Evolutionary conservation across 768 basidiomycete genomes (phyloP).

Genomic region (Leccinum longicurvipes): DNA sequence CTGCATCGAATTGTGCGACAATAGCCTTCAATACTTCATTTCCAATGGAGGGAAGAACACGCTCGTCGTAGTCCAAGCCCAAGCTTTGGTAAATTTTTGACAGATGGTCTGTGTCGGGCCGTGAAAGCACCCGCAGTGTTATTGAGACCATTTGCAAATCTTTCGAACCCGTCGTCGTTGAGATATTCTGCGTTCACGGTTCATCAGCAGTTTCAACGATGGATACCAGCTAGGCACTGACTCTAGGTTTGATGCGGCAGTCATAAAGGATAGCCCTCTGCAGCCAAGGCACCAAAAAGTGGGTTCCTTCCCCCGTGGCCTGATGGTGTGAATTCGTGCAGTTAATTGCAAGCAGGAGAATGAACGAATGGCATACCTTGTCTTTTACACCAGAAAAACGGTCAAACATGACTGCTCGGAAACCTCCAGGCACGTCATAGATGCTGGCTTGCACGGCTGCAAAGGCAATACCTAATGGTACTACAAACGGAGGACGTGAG

Average conservation of each 20-base stretch:
- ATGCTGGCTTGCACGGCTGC: constrained; percentile 49
- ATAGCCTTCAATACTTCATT: constrained; percentile 98
- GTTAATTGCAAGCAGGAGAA: neutral
- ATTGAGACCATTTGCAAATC: constrained; percentile 99
- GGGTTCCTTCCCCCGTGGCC: constrained; percentile 92
- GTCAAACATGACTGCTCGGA: constrained; percentile 97
- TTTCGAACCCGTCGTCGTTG: constrained; percentile 98
- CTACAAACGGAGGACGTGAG: constrained; percentile 16
- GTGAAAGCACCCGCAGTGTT: constrained; percentile 90
- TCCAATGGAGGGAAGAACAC: constrained; percentile 94
- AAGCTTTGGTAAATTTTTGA: constrained; percentile 93
- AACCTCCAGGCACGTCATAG: constrained; percentile 84
- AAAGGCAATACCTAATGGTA: constrained; percentile 40
- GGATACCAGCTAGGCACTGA: constrained; percentile 35
- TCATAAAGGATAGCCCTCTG: constrained; percentile 97
- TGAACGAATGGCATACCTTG: constrained; percentile 44
- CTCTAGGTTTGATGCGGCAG: constrained; percentile 94
- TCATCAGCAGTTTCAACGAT: constrained; percentile 2
- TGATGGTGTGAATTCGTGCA: constrained; percentile 31
- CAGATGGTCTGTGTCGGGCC: constrained; percentile 86
- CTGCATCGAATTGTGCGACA: constrained; percentile 97
- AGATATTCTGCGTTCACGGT: constrained; percentile 69
- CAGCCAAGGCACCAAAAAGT: constrained; percentile 93
- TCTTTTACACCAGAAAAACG: constrained; percentile 89
- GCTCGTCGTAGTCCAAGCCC: constrained; percentile 96